phyloP scores from a whole-genome alignment of 768 basidiomycete genomes.

The Boletus rufocinnamomeus region DNA sequence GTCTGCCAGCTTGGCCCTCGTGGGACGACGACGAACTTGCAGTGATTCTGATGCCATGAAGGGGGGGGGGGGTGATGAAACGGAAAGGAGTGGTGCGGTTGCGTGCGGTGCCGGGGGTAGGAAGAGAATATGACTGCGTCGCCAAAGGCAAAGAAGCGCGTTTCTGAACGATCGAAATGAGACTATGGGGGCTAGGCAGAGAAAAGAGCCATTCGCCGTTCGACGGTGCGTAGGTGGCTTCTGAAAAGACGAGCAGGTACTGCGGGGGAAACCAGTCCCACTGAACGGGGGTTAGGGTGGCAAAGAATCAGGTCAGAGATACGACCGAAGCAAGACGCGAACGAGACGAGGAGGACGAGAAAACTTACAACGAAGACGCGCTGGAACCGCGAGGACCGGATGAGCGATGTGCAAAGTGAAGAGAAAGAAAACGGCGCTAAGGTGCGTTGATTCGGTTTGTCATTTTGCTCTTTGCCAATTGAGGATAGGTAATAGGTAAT shows the following conservation, averaged over 20 bases:
- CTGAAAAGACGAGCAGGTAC: conserved; percentile 5
- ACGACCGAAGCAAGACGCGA: not conserved
- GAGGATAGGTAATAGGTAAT: not conserved
- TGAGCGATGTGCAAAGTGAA: conserved; percentile 9
- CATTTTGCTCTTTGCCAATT: conserved; percentile 5
- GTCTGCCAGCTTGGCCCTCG: conserved; percentile 19
- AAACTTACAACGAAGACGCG: conserved; percentile 14
- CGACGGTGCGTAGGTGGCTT: conserved; percentile 5
- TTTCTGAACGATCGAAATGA: conserved; percentile 16
- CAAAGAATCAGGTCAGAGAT: conserved; percentile 2
- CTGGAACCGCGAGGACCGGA: conserved; percentile 7
- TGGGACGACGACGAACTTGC: conserved; percentile 32
- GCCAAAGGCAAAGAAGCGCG: conserved; percentile 7
- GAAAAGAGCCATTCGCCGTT: conserved; percentile 29
- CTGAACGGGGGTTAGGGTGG: not conserved
- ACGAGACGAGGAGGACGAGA: not conserved
- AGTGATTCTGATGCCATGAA: conserved; percentile 25
- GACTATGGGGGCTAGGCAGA: conserved; percentile 2
- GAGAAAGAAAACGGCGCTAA: not conserved
- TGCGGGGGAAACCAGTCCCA: conserved; percentile 25
- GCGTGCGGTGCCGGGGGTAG: conserved; percentile 6
- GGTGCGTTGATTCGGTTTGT: not conserved
- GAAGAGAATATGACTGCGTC: conserved; percentile 3
- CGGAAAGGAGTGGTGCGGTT: conserved; percentile 18
- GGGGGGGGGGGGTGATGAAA: conserved; percentile 13